Evolutionary conservation across 2,329 filamentous ascomycete genomes (phyloP).

Genomic region (Rutstroemia sp.): DNA sequence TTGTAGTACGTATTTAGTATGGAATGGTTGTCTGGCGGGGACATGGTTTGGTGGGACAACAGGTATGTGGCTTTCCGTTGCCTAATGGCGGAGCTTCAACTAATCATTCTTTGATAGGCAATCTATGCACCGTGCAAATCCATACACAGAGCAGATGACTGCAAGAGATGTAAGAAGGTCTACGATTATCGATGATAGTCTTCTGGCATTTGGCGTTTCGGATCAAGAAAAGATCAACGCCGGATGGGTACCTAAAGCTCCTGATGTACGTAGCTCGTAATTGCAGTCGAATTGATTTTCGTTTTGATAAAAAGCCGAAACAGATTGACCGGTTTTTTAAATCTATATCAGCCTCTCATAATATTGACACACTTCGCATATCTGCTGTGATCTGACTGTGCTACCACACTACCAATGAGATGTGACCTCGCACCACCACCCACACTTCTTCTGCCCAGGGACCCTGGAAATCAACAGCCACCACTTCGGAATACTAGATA

Average conservation of each 20-base stretch:
- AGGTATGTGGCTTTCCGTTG: not conserved
- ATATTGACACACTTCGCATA: too few relatives aligned
- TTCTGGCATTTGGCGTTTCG: not conserved
- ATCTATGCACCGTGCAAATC: not conserved
- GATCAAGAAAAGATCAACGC: not conserved
- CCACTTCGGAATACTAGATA: too few relatives aligned
- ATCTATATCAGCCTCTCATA: too few relatives aligned
- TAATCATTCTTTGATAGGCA: not conserved
- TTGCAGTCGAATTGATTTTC: too few relatives aligned
- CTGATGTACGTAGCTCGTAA: not conserved
- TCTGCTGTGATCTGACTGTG: too few relatives aligned
- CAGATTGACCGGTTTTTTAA: too few relatives aligned
- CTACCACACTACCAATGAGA: too few relatives aligned
- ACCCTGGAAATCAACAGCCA: too few relatives aligned
- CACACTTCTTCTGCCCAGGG: too few relatives aligned
- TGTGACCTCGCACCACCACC: too few relatives aligned
- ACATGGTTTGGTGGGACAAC: not conserved
- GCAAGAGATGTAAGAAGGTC: not conserved
- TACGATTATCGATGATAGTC: not conserved
- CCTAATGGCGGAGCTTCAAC: not conserved
- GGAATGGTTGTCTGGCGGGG: not conserved
- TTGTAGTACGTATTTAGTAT: not conserved
- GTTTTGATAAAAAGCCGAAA: too few relatives aligned
- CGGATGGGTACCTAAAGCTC: not conserved
- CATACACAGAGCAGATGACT: not conserved